Conservation (phyloP, 495 filamentous ascomycete genomes). For the Penicillium longicatenatum region DNA sequence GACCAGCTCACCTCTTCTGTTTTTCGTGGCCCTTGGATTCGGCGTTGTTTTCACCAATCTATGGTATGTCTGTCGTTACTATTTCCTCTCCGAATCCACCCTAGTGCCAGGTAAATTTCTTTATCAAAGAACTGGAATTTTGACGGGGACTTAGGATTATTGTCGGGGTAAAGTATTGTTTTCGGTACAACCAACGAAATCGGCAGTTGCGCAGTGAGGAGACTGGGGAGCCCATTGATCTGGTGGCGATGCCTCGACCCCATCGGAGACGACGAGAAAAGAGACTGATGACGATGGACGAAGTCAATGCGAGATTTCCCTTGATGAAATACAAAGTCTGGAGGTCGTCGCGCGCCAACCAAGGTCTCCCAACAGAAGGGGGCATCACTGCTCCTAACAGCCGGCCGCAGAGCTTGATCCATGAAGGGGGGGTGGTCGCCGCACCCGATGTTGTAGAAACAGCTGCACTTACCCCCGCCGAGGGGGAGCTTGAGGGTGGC, state of each 20-base stretch:
- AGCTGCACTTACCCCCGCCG: background rate
- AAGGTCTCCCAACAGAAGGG: slow-evolving; percentile 81
- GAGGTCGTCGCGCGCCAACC: slow-evolving; percentile 77
- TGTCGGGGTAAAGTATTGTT: slow-evolving; percentile 98
- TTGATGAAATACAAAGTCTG: slow-evolving; percentile 95
- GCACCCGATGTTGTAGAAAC: slow-evolving; percentile 13
- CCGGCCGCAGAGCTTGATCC: slow-evolving; percentile 31
- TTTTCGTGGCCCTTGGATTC: slow-evolving; percentile 96
- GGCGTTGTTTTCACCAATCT: slow-evolving; percentile 98
- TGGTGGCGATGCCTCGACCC: slow-evolving; percentile 74
- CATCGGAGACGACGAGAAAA: slow-evolving; percentile 89
- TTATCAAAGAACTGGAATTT: background rate
- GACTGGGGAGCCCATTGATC: slow-evolving; percentile 81
- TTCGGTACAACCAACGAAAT: slow-evolving; percentile 94
- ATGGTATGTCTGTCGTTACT: slow-evolving; percentile 61
- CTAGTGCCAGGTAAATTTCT: background rate
- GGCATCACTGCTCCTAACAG: slow-evolving; percentile 73
- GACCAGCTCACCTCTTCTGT: slow-evolving; percentile 88
- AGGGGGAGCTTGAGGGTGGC: slow-evolving; percentile 21
- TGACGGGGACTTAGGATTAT: slow-evolving; percentile 76
- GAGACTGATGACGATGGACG: slow-evolving; percentile 98
- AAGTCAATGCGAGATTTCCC: slow-evolving; percentile 96
- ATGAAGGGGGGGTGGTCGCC: slow-evolving; percentile 17
- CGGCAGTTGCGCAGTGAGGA: slow-evolving; percentile 76
- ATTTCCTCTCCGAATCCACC: slow-evolving; percentile 12